Percentiles rank a stretch among this genome's conserved stretches.
These are phyloP conservation scores for Zostera marina DNA, from an alignment of 116 monocot species.

Conservation along the genomic window DNA sequence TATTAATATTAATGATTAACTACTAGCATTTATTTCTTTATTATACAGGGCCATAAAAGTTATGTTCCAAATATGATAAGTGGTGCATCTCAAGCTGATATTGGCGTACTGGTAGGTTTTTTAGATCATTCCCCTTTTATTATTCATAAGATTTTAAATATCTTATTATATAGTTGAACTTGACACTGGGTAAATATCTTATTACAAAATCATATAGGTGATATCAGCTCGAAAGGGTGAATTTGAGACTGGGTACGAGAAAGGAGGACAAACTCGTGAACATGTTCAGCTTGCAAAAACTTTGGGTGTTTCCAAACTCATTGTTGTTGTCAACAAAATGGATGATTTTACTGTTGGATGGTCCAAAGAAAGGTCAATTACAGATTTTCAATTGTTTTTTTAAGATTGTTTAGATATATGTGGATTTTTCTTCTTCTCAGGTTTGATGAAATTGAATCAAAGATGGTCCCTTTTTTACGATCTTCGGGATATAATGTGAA, in stretches of 20 bases:
- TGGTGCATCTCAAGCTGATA: slow-evolving; percentile 98
- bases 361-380: slow-evolving; percentile 69
- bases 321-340: slow-evolving; percentile 96
- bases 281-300: slow-evolving; percentile 97
- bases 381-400: too few species aligned
- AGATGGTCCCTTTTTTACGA: slow-evolving; percentile 75
- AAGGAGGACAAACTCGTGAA: slow-evolving; percentile 87
- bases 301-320: slow-evolving; percentile 76
- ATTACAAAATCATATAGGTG: too few species aligned
- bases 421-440: slow-evolving; percentile 11
- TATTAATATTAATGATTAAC: not conserved
- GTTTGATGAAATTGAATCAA: slow-evolving; percentile 85
- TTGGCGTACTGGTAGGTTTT: slow-evolving; percentile 74
- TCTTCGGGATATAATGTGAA: slow-evolving; percentile 86
- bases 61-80: slow-evolving; percentile 99
- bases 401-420: not conserved
- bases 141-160: not conserved
- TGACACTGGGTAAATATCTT: too few species aligned
- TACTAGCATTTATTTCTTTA: not conserved
- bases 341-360: slow-evolving; percentile 87
- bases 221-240: slow-evolving; percentile 99
- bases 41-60: slow-evolving; percentile 73
- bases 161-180: slow-evolving; percentile 1
- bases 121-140: not conserved
- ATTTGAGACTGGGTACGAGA: slow-evolving; percentile 98